Conservation (phyloP, 2,329 filamentous ascomycete genomes). For the Lasiodiplodia sp. region DNA sequence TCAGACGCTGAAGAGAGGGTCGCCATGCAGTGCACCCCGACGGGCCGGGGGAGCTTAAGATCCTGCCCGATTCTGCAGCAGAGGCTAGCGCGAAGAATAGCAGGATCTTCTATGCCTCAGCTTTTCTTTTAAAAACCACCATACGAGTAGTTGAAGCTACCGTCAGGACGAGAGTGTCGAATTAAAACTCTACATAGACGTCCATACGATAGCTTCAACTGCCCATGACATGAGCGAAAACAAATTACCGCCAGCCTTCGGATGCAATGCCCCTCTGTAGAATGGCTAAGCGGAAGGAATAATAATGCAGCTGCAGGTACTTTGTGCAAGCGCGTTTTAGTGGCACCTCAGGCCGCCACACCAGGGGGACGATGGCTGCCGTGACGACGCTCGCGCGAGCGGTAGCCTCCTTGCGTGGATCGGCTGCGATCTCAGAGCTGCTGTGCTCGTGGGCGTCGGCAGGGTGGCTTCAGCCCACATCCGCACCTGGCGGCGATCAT, state of each 20-base stretch:
- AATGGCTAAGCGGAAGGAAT: not conserved
- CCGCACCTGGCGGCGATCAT: slow-evolving; percentile 18
- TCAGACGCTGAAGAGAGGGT: slow-evolving; percentile 22
- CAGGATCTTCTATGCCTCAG: too few species aligned
- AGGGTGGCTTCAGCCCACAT: not conserved
- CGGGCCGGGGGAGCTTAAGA: not conserved
- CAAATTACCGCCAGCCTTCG: too few species aligned
- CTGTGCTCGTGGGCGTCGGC: slow-evolving; percentile 5
- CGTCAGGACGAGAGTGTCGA: too few species aligned
- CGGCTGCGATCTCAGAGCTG: slow-evolving; percentile 8
- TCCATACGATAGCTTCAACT: too few species aligned
- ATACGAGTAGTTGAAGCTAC: too few species aligned
- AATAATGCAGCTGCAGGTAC: slow-evolving; percentile 17
- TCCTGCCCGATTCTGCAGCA: slow-evolving; percentile 1
- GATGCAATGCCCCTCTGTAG: too few species aligned
- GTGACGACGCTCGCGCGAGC: slow-evolving; percentile 1
- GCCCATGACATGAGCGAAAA: too few species aligned
- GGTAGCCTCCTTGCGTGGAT: slow-evolving; percentile 19
- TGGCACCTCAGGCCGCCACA: slow-evolving; percentile 16
- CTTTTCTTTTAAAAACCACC: too few species aligned
- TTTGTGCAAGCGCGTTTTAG: slow-evolving; percentile 5
- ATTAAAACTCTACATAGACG: too few species aligned
- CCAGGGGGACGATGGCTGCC: not conserved
- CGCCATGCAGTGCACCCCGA: slow-evolving; percentile 14
- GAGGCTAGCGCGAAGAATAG: not conserved